A percentile compares a stretch with the other conserved stretches of the same genome.
phyloP scores from a whole-genome alignment of 139 green algal species.

The Chlorella sp. region DNA sequence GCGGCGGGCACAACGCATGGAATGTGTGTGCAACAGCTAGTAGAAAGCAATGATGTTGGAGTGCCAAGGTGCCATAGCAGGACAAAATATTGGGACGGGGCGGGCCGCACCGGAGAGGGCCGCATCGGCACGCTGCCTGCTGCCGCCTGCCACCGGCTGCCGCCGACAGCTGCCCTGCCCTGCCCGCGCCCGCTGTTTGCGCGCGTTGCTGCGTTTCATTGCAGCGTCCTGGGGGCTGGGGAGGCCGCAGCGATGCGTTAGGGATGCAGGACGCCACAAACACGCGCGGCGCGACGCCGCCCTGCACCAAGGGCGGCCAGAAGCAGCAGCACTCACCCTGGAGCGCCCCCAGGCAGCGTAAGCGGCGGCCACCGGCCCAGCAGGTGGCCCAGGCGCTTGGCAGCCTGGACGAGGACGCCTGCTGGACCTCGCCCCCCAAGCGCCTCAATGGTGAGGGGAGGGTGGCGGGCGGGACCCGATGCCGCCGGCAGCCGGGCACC shows the following conservation, averaged over 20 bases:
- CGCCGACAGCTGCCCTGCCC: too few species aligned
- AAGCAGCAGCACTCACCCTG: conserved; percentile 34
- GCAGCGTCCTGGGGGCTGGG: too few species aligned
- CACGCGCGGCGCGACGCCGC: conserved; percentile 1
- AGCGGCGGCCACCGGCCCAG: conserved; percentile 5
- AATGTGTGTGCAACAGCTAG: too few species aligned
- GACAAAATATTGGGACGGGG: too few species aligned
- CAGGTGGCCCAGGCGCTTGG: neutral
- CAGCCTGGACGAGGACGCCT: conserved; percentile 29
- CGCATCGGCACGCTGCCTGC: too few species aligned
- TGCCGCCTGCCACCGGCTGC: too few species aligned
- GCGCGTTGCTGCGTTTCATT: too few species aligned
- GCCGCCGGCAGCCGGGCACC: neutral
- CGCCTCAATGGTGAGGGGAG: conserved; percentile 24
- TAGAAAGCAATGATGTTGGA: too few species aligned
- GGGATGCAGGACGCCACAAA: conserved; percentile 5
- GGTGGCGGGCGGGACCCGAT: neutral
- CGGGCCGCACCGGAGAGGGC: too few species aligned
- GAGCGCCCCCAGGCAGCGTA: conserved; percentile 14
- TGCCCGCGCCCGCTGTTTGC: too few species aligned
- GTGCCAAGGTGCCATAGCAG: too few species aligned
- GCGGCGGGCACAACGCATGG: too few species aligned
- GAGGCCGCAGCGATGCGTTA: neutral
- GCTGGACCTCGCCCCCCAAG: conserved; percentile 24
- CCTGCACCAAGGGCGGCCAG: neutral